phyloP scores from a whole-genome alignment of 805 yeast species.

The Lachancea thermotolerans region DNA sequence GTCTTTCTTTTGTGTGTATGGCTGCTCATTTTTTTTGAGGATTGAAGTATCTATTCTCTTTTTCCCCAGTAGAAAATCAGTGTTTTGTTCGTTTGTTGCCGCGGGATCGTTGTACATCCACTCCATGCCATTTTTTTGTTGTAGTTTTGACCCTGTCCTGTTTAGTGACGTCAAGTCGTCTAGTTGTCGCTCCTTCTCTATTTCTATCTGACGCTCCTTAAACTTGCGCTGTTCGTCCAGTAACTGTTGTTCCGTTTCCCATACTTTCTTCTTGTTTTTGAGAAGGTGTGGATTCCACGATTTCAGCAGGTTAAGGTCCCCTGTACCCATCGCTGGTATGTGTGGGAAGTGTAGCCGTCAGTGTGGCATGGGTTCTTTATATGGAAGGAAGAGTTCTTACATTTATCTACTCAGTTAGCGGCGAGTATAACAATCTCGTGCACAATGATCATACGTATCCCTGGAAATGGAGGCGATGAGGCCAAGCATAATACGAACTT shows the following conservation, averaged over 20 bases:
- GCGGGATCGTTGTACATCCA: constrained; percentile 79
- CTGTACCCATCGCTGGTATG: constrained; percentile 43
- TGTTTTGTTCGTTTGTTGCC: constrained; percentile 9
- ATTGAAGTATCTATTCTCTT: constrained; percentile 15
- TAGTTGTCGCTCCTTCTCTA: constrained; percentile 53
- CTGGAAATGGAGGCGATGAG: too few species aligned
- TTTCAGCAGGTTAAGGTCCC: constrained; percentile 82
- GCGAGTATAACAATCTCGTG: too few species aligned
- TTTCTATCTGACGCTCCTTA: constrained; percentile 56
- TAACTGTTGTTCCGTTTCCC: constrained; percentile 75
- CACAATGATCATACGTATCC: too few species aligned
- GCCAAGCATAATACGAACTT: too few species aligned
- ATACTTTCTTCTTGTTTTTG: constrained; percentile 78
- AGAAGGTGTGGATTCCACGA: constrained; percentile 94
- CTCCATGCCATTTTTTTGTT: constrained; percentile 44
- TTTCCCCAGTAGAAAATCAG: constrained; percentile 20
- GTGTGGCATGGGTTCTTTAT: too few species aligned
- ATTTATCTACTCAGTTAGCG: too few species aligned
- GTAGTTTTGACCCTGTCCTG: constrained; percentile 34
- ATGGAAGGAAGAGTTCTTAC: too few species aligned
- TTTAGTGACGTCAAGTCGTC: constrained; percentile 47
- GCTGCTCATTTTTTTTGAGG: constrained; percentile 4
- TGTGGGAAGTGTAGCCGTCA: too few species aligned
- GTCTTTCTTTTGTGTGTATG: constrained; percentile 1
- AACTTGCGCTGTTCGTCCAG: constrained; percentile 62